Conservation (phyloP, 2,329 filamentous ascomycete genomes). For the Diaporthe australafricana region DNA sequence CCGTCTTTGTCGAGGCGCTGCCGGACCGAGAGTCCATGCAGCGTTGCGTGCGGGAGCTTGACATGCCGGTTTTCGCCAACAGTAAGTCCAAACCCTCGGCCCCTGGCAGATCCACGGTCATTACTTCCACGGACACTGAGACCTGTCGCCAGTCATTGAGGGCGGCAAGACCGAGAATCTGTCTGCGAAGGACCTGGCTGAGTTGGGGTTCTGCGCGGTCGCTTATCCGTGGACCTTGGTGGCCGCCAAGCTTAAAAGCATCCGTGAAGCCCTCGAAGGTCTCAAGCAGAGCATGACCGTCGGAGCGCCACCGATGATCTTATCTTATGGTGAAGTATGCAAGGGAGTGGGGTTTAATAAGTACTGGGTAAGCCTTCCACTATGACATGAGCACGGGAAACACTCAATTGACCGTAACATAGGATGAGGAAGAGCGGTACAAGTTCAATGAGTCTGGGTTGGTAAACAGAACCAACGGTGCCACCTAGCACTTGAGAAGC, state of each 20-base stretch:
- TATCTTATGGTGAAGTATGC: background rate
- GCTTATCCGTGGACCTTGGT: slow-evolving; percentile 59
- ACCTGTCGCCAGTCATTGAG: slow-evolving; percentile 38
- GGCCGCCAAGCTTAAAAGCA: slow-evolving; percentile 49
- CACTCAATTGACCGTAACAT: background rate
- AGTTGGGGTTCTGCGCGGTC: slow-evolving; percentile 54
- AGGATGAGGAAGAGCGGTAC: background rate
- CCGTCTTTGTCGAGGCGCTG: slow-evolving; percentile 55
- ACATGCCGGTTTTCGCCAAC: slow-evolving; percentile 55
- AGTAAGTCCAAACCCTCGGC: slow-evolving; percentile 39
- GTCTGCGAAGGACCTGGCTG: slow-evolving; percentile 47
- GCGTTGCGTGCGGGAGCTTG: slow-evolving; percentile 50
- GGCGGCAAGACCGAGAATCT: slow-evolving; percentile 50
- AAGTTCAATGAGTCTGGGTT: background rate
- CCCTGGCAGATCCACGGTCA: background rate
- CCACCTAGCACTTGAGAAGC: too few relatives aligned
- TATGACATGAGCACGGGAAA: too few relatives aligned
- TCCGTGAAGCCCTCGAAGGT: background rate
- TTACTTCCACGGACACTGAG: background rate
- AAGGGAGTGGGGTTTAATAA: background rate
- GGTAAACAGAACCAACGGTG: background rate
- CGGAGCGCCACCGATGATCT: background rate
- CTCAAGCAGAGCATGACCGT: slow-evolving; percentile 8
- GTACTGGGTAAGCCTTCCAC: background rate
- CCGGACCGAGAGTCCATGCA: slow-evolving; percentile 56